phyloP scores from a whole-genome alignment of 1,284 basidiomycete species.

The Wolfiporia cocos region DNA sequence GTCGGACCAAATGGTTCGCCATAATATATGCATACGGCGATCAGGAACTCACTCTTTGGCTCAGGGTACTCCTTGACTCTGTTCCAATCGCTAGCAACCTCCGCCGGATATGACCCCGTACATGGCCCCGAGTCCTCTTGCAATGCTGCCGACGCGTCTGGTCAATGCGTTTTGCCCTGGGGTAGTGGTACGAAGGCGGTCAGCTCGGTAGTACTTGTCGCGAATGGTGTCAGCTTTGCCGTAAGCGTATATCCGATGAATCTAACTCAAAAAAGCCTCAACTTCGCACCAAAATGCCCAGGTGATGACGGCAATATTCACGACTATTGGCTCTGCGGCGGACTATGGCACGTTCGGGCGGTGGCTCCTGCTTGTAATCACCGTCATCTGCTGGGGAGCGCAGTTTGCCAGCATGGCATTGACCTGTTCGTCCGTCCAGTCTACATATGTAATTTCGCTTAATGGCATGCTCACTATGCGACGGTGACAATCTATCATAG shows the following conservation, averaged over 20 bases:
- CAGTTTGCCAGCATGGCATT: conserved; percentile 75
- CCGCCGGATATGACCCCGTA: conserved; percentile 64
- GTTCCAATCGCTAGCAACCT: conserved; percentile 65
- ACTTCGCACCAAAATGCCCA: no score
- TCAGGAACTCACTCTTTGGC: background rate
- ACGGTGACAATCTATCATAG: no score
- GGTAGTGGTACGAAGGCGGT: conserved; percentile 62
- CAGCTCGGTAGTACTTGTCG: conserved; percentile 67
- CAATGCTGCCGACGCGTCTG: conserved; percentile 43
- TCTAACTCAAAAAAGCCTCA: no score
- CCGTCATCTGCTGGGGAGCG: conserved; percentile 73
- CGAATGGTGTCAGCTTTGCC: conserved; percentile 74
- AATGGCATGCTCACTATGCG: background rate
- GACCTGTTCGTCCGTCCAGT: conserved; percentile 39
- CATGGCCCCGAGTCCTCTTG: conserved; percentile 65
- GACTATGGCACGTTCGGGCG: conserved; percentile 79
- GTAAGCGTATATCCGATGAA: no score
- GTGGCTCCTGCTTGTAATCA: conserved; percentile 68
- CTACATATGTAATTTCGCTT: no score
- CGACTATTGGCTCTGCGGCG: conserved; percentile 75
- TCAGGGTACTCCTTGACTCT: conserved; percentile 57
- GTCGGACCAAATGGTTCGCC: conserved; percentile 47
- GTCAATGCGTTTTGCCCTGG: conserved; percentile 73
- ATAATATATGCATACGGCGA: background rate
- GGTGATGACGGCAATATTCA: conserved; percentile 77